These are phyloP conservation scores for Cercospora janseana DNA, from an alignment of 2,329 filamentous ascomycete genomes.

Conservation along the genomic window DNA sequence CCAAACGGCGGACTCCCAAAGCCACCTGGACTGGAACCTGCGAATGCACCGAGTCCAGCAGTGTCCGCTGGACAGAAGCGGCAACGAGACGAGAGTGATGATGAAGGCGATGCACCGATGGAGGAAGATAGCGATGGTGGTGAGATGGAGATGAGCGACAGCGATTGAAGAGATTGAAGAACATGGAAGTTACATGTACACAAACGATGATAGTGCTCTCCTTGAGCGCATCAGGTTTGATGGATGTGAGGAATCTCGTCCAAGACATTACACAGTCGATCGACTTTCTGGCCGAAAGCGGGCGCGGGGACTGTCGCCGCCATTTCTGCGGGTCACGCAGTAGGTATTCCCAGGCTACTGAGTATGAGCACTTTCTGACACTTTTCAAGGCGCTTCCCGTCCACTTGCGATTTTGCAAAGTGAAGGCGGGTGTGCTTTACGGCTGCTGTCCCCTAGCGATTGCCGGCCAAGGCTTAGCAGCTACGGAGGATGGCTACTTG, in stretches of 20 bases:
- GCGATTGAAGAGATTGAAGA: constrained; percentile 44
- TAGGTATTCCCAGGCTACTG: constrained; percentile 11
- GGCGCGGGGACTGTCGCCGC: background rate
- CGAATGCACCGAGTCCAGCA: constrained; percentile 51
- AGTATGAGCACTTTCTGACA: constrained; percentile 17
- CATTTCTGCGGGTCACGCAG: background rate
- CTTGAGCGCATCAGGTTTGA: no score
- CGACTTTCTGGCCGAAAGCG: no score
- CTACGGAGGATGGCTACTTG: no score
- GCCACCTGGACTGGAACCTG: constrained; percentile 36
- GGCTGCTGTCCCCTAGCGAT: no score
- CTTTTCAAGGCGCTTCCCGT: constrained; percentile 23
- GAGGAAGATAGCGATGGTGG: constrained; percentile 51
- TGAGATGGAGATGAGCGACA: constrained; percentile 69
- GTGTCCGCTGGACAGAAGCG: constrained; percentile 55
- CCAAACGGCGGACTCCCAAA: constrained; percentile 30
- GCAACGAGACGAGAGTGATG: constrained; percentile 42
- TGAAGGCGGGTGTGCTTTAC: background rate
- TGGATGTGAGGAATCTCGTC: no score
- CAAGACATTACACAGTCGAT: no score
- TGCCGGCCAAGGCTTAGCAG: no score
- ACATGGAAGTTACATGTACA: background rate
- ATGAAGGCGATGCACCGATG: constrained; percentile 39
- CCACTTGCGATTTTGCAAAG: background rate
- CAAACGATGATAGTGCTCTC: no score